Evolutionary conservation across 148 eudicot genomes (phyloP).

Genomic region (Simmondsia chinensis): DNA sequence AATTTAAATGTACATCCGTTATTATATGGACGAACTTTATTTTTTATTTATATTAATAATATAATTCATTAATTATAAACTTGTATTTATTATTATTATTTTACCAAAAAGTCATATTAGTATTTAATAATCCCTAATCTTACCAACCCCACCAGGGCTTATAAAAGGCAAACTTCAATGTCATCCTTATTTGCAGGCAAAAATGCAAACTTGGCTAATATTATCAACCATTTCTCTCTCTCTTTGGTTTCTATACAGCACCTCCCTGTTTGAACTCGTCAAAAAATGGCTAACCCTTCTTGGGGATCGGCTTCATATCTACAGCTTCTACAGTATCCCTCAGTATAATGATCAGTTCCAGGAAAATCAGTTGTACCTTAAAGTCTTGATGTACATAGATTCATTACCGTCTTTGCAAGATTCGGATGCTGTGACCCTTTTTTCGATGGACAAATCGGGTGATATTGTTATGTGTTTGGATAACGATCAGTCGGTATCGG

Average conservation of each 20-base stretch:
- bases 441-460: conserved; percentile 36
- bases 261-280: conserved; percentile 20
- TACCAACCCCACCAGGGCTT: no score
- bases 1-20: no score
- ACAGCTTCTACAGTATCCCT: conserved; percentile 44
- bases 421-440: conserved; percentile 47
- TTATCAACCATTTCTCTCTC: conserved; percentile 6
- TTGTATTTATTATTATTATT: no score
- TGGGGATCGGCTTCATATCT: conserved; percentile 23
- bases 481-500: conserved; percentile 24
- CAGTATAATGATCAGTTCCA: conserved; percentile 41
- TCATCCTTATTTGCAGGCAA: no score
- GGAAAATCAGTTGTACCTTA: conserved; percentile 44
- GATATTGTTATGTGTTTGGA: conserved; percentile 45
- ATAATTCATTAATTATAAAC: no score
- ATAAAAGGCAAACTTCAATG: no score
- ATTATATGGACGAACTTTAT: no score
- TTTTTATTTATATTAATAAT: no score
- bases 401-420: conserved; percentile 43
- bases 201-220: conserved; percentile 1
- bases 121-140: no score
- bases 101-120: no score
- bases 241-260: conserved; percentile 17
- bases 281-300: conserved; percentile 13
- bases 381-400: conserved; percentile 35